These are phyloP conservation scores for Rhizoclosmatium globosum DNA, from an alignment of 192 early-diverging fungal species.

Conservation along the genomic window DNA sequence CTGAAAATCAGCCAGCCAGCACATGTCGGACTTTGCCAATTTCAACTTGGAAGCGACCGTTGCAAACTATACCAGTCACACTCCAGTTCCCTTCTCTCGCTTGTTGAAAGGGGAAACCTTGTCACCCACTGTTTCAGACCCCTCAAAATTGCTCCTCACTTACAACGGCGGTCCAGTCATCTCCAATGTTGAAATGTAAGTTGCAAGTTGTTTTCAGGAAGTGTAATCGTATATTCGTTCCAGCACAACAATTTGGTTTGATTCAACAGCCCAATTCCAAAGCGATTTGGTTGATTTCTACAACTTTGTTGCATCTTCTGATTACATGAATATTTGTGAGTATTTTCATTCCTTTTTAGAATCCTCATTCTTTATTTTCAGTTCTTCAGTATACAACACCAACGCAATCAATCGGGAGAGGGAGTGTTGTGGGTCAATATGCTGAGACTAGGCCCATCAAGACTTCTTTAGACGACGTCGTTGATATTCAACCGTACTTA, in stretches of 20 bases:
- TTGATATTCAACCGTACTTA: constrained; percentile 20
- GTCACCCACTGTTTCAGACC: neutral
- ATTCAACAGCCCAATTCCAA: constrained; percentile 4
- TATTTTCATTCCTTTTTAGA: neutral
- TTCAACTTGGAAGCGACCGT: no score
- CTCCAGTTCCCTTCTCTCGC: no score
- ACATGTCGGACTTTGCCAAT: no score
- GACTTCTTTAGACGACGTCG: neutral
- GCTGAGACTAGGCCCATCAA: neutral
- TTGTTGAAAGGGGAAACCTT: no score
- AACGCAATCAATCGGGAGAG: constrained; percentile 10
- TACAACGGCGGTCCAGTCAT: constrained; percentile 23
- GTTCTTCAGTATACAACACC: constrained; percentile 15
- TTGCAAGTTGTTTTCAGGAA: neutral
- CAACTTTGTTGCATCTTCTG: constrained; percentile 10
- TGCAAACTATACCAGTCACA: no score
- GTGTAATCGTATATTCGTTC: neutral
- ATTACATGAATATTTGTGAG: constrained; percentile 7
- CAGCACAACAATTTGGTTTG: neutral
- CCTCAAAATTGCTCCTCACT: neutral
- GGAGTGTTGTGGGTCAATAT: neutral
- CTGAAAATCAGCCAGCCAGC: no score
- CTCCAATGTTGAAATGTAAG: constrained; percentile 24
- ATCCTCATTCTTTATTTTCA: neutral
- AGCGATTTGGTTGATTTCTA: neutral